phyloP scores from a whole-genome alignment of 2,329 filamentous ascomycete genomes.

The Claviceps cyperi region DNA sequence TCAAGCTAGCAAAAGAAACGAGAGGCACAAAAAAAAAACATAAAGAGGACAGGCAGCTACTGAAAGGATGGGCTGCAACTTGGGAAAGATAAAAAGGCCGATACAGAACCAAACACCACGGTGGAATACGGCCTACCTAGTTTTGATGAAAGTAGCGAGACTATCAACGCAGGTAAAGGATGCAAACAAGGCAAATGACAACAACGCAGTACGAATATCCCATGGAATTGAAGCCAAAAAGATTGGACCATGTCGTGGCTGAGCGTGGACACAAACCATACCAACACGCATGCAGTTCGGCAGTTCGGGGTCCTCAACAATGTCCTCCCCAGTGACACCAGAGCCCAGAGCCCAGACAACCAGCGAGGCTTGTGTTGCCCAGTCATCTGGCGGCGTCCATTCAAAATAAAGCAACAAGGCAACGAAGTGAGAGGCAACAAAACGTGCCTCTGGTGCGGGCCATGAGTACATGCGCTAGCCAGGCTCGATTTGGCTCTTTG shows the following conservation, averaged over 20 bases:
- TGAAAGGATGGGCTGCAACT: too few relatives aligned
- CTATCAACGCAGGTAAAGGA: neutral
- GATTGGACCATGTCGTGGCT: neutral
- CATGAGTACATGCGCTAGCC: neutral
- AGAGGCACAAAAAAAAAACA: too few relatives aligned
- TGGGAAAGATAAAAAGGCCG: too few relatives aligned
- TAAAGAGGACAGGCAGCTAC: too few relatives aligned
- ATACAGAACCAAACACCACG: too few relatives aligned
- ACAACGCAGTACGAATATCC: neutral
- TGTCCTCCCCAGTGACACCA: neutral
- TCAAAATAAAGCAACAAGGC: neutral
- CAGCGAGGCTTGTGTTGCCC: neutral
- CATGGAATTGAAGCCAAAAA: neutral
- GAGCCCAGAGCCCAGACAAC: neutral
- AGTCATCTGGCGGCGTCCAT: slow-evolving; percentile 1
- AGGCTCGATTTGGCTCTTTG: neutral
- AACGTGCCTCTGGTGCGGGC: neutral
- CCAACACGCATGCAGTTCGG: neutral
- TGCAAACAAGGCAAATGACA: neutral
- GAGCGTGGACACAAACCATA: neutral
- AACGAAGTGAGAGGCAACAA: neutral
- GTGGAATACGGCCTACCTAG: too few relatives aligned
- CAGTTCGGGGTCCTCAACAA: neutral
- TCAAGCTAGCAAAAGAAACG: too few relatives aligned
- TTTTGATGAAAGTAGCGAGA: too few relatives aligned